phyloP scores from a whole-genome alignment of 176 grass and related monocot species.

The Thalia dealbata region DNA sequence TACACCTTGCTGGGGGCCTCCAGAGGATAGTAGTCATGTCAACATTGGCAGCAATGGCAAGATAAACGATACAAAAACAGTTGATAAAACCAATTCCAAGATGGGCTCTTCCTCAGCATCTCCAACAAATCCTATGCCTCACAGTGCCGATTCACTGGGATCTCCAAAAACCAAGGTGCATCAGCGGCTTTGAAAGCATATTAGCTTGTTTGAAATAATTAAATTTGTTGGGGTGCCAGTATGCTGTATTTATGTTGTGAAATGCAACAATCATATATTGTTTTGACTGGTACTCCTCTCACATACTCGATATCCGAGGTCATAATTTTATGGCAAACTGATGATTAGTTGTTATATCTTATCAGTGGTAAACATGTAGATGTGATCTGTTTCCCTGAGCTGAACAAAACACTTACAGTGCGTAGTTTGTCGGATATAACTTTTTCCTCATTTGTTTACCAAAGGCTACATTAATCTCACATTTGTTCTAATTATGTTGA shows the following conservation, averaged over 20 bases:
- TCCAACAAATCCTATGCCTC: constrained; percentile 24
- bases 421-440: neutral
- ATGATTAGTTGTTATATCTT: neutral
- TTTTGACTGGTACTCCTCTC: neutral
- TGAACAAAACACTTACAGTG: neutral
- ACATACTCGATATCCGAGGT: neutral
- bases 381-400: neutral
- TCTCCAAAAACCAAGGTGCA: constrained; percentile 38
- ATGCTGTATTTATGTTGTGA: neutral
- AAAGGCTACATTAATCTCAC: neutral
- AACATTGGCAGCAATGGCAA: constrained; percentile 27
- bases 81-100: constrained; percentile 40
- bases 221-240: neutral
- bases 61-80: constrained; percentile 24
- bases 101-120: constrained; percentile 44
- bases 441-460: neutral
- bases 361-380: neutral
- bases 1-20: constrained; percentile 35
- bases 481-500: neutral
- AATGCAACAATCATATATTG: neutral
- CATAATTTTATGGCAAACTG: neutral
- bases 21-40: constrained; percentile 27
- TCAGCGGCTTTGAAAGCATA: neutral
- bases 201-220: neutral
- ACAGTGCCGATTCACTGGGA: constrained; percentile 34